Evolutionary conservation across 1,284 basidiomycete species (phyloP), one percentile per base, ranked within the genome.

Genomic region (Marasmius sp.): DNA sequence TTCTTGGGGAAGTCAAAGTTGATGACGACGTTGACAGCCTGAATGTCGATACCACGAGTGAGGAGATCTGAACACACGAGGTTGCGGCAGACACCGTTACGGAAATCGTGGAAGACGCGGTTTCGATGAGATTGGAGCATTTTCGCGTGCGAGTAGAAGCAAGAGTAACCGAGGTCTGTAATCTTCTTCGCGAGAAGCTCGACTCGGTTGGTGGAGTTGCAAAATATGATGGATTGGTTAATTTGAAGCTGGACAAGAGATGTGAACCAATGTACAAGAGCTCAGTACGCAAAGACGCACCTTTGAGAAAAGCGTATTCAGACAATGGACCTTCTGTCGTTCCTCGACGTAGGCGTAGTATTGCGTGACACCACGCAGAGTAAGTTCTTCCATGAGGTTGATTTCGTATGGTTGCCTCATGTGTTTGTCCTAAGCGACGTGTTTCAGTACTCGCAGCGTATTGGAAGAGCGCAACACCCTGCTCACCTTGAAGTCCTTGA

Each of bases 1-100:
- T 97, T 98, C 85, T 98, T 97, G 65, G 97, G 97, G 79, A 99
- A 98, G 77, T 98, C 96, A 75, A 99, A 99, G 82, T 98, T 98
- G 85, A 99, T 98, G 71, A 99, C 97, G 71, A 98, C 97, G 77
- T 99, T 99, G 66, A 99, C 97, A 51, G 97, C 97, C 80, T 98
- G 96, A 74, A 99, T 98, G 78, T 98, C 97, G 50, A 99, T 99
- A 83, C 97, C 97, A 71, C 97, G 93, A 9, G 97, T 99, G 70
- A 99, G 88, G 64, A 99, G 87, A 80, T 99, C 95, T 66, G 86
- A 86, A 81, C 97, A 99, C 72, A 99, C 97, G 67, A 99, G 88
- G 79, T 98, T 99, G 69, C 97, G 91, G 81, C 96, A 98, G 60
- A 96, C 94, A 66, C 97, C 97, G 72, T 95, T 95, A 68, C 97